Base-by-base conservation (phyloP, 1,139 yeast species). In the Barnettozyma hawaiiensis region DNA sequence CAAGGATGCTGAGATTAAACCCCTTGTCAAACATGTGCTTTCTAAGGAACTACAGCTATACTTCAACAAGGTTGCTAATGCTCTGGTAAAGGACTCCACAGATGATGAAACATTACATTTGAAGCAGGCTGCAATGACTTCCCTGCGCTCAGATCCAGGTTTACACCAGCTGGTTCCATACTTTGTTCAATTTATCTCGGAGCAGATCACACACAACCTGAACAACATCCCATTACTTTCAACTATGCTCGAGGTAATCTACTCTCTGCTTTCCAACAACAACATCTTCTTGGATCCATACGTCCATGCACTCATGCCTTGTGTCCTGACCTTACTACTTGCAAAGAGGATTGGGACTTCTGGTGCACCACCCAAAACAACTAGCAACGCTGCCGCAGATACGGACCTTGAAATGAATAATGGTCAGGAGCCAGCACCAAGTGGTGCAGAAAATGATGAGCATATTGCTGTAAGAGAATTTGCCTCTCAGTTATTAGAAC, bases 91-190 rank as follows among this genome's bases (percentile, higher is more conserved):
- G 5, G 73, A 76, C 14, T 76, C 75, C 18, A 70, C 76, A 0
- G 55, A 49, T 35, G 60, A 50, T 26, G 61, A 42, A 41, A 53
- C 61, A 14, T 55, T 57, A 11, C 78, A 75, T 42, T 66, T 85
- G 58, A 77, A 78, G 52, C 75, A 75, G 35, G 95, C 96, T 0
- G 97, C 97, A 2, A 69, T 92, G 43, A 81, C 82, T 35, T 84
- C 96, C 12, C 70, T 92, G 48, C 78, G 86, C 47, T 81, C 85
- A 37, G 99, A 94, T 59, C 96, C 97, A 1, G 99, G 99, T 27
- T 69, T 94, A 47, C 98, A 94, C 66, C 99, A 94, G 63, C 68
- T 94, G 42, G 94, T 94, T 7, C 99, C 99, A 2, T 94, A 94
- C 61, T 86, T 94, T 55, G 89, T 92, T 43, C 97, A 92, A 60